These are phyloP conservation scores for Golovinomyces cichoracearum DNA, from an alignment of 2,329 filamentous ascomycete species.

Conservation along the genomic window DNA sequence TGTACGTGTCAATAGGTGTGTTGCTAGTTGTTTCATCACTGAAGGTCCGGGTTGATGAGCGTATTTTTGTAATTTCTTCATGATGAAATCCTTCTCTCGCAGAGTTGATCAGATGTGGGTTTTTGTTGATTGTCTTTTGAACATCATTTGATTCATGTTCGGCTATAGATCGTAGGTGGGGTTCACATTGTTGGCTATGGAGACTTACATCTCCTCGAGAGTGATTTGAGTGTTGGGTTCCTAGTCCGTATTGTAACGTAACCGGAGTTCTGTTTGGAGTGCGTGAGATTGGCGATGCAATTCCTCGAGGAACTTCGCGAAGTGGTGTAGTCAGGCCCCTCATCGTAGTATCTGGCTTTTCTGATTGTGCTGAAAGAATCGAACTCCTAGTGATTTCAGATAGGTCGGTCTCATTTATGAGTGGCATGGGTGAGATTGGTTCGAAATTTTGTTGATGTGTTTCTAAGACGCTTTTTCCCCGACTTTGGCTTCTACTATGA, in stretches of 20 bases:
- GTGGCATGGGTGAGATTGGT: constrained; percentile 53
- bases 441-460: constrained; percentile 26
- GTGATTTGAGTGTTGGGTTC: constrained; percentile 31
- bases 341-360: constrained; percentile 41
- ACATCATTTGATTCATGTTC: constrained; percentile 16
- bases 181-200: constrained; percentile 20
- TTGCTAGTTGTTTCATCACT: constrained; percentile 15
- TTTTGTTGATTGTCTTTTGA: constrained; percentile 11
- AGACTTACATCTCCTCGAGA: constrained; percentile 23
- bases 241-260: constrained; percentile 31
- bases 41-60: constrained; percentile 9
- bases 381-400: constrained; percentile 76
- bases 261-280: constrained; percentile 34
- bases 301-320: constrained; percentile 35
- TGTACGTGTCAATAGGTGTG: constrained; percentile 18
- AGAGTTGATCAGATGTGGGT: constrained; percentile 1
- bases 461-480: constrained; percentile 20
- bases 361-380: constrained; percentile 57
- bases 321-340: constrained; percentile 30
- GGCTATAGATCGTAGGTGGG: constrained; percentile 17
- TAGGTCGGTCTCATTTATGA: constrained; percentile 61
- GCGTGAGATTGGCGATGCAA: constrained; percentile 32
- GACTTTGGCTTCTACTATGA: constrained; percentile 13
- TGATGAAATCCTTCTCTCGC: constrained; percentile 2
- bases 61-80: constrained; percentile 5